Percentiles rank a stretch among this genome's conserved stretches.
Conservation (phyloP, 192 early-diverging fungal genomes). For the Entomortierella lignicola region DNA sequence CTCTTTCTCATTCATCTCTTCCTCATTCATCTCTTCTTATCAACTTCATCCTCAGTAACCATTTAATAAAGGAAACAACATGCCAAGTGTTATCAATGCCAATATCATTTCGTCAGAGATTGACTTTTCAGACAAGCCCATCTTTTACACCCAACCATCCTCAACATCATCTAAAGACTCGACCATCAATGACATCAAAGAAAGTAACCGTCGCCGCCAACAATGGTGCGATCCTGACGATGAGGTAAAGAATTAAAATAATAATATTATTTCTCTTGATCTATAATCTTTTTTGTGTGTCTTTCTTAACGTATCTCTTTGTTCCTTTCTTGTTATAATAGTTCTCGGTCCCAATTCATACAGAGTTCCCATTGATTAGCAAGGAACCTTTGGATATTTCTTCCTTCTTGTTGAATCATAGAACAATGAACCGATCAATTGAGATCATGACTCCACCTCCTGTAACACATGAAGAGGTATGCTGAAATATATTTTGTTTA, state of each 20-base stretch:
- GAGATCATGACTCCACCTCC: constrained; percentile 46
- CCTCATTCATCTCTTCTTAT: background rate
- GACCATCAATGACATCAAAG: constrained; percentile 13
- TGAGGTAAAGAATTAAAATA: constrained; percentile 4
- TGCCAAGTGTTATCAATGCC: constrained; percentile 17
- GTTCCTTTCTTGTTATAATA: no score
- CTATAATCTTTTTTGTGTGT: no score
- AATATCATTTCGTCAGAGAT: background rate
- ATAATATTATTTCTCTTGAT: background rate
- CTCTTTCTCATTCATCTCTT: background rate
- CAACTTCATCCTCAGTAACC: background rate
- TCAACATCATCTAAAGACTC: constrained; percentile 2
- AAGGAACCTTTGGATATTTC: constrained; percentile 35
- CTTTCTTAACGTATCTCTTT: no score
- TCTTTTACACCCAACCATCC: constrained; percentile 2
- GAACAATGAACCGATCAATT: constrained; percentile 42
- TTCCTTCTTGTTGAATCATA: constrained; percentile 42
- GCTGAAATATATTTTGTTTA: no score
- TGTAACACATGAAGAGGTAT: constrained; percentile 9
- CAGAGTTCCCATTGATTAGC: constrained; percentile 42
- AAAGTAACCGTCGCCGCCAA: constrained; percentile 5
- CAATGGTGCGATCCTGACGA: constrained; percentile 20
- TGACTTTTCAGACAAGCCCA: constrained; percentile 1
- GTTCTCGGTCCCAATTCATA: constrained; percentile 52
- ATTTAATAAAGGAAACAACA: background rate